Evolutionary conservation across 2,329 filamentous ascomycete genomes (phyloP), one percentile per base, ranked within the genome.

Genomic region (Cladobotryum mycophilum): DNA sequence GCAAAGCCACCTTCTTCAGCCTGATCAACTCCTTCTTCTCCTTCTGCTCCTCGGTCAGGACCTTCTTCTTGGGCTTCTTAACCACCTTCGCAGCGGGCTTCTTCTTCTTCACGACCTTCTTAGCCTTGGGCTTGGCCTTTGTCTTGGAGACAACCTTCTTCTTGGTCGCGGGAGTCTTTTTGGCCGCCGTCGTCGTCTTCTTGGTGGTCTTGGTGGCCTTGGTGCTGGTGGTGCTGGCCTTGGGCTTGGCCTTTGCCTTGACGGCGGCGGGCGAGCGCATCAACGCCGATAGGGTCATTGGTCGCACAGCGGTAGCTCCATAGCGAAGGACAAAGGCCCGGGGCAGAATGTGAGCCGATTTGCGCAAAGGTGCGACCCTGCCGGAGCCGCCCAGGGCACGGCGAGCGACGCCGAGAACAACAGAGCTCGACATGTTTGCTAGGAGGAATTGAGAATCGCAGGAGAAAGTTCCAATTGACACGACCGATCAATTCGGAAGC

Each of bases 1-100:
- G 61, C 48, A 80, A 60, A 7, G 74, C 70, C 55, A 55, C 59
- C 60, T 67, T 63, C 66, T 67, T 75, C 55, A 76, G 60, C 52
- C 67, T 58, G 42, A 52, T 58, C 45, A 69, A 55, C 54, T 67
- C 58, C 11, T 62, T 40, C 55, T 64, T 65, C 15, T 61, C 57
- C 63, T 70, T 63, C 55, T 71, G 56, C 63, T 75, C 72, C 1
- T 67, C 67, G 25, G 65, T 68, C 52, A 67, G 48, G 20, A 37
- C 53, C 67, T 67, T 71, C 56, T 60, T 58, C 61, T 62, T 64
- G 25, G 53, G 51, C 60, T 61, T 60, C 53, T 61, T 51, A 55
- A 60, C 63, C 43, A 48, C 53, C 37, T 60, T 65, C n/a, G 55
- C 44, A 12, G 53, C 45, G 30, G 52, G 54, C 53, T 59, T 62